phyloP scores from a whole-genome alignment of 129 eudicot species.

The Solidago caesia region DNA sequence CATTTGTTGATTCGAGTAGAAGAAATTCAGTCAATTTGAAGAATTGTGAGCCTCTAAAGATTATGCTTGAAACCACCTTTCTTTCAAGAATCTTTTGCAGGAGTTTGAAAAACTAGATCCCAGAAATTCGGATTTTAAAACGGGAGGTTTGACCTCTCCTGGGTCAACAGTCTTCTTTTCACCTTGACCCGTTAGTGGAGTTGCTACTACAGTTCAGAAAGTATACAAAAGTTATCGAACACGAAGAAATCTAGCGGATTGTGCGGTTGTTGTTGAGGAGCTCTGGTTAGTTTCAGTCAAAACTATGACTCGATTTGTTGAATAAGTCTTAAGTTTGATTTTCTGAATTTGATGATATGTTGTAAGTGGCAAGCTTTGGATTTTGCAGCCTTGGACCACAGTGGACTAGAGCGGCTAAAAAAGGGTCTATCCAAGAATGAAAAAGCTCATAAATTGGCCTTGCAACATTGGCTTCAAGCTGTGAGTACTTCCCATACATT shows the following conservation, averaged over 20 bases:
- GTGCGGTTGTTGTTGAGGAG: constrained; percentile 96
- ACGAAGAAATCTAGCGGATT: constrained; percentile 83
- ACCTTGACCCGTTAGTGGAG: constrained; percentile 81
- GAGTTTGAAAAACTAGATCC: constrained; percentile 37
- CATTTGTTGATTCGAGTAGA: constrained; percentile 11
- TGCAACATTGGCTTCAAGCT: constrained; percentile 97
- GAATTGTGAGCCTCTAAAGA: constrained; percentile 21
- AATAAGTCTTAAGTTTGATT: too few relatives aligned
- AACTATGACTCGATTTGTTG: neutral
- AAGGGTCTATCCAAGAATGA: constrained; percentile 85
- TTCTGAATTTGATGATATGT: constrained; percentile 17
- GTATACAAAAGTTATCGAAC: constrained; percentile 88
- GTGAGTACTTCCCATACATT: too few relatives aligned
- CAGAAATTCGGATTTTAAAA: constrained; percentile 16
- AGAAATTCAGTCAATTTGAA: constrained; percentile 43
- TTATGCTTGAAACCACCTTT: constrained; percentile 54
- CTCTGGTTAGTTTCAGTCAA: constrained; percentile 62
- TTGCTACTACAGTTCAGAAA: constrained; percentile 88
- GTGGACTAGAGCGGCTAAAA: constrained; percentile 91
- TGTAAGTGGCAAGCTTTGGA: constrained; percentile 96
- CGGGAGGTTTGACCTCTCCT: constrained; percentile 41
- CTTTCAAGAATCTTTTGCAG: constrained; percentile 69
- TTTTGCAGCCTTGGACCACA: constrained; percentile 66
- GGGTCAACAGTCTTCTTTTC: constrained; percentile 68
- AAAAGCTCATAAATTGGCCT: constrained; percentile 83